Evolutionary conservation across 768 basidiomycete species (phyloP), one percentile per base, ranked within the genome.

Genomic region (Amanita inopinata): DNA sequence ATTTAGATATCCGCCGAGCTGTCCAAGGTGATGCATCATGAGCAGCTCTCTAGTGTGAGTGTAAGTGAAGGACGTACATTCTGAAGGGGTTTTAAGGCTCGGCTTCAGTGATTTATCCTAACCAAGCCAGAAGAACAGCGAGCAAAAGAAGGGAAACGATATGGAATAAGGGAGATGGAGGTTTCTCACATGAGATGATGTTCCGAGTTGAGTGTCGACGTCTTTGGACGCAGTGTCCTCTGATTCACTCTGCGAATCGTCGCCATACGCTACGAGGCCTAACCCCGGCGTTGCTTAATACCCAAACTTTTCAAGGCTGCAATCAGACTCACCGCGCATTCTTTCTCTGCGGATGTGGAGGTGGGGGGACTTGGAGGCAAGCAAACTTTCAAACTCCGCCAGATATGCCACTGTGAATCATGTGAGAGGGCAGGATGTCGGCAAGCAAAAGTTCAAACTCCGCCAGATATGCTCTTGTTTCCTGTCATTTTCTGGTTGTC

Each of bases 61-160:
- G 60, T 37, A 34, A 36, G 18, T 15, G 5, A 10, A 36, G 9
- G 6, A 59, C 69, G 47, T 43, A 76, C 74, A 51, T 40, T 70
- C 74, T 61, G 69, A 55, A 42, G 62, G 48, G 42, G 44, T 48
- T 56, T 64, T 62, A 49, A 52, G 46, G 41, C 53, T 52, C 27
- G 49, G 44, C 57, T 71, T 76, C 53, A 64, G 59, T 60, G 65
- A 62, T 55, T 68, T 70, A 67, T 78, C 79, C 81, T 83, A 70
- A 66, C 76, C 76, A 56, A 72, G 62, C 66, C 59, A 66, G 71
- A 78, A 73, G 60, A 59, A 44, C 25, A 67, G 71, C 73, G 66
- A 76, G 65, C 66, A 74, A 73, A 71, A n/a, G n/a, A 66, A 77
- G 78, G 77, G 75, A 80, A 80, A 77, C 69, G 61, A 61, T 50